Evolutionary conservation across 2,329 filamentous ascomycete genomes (phyloP).

Genomic region (Verticillium albo-atrum): DNA sequence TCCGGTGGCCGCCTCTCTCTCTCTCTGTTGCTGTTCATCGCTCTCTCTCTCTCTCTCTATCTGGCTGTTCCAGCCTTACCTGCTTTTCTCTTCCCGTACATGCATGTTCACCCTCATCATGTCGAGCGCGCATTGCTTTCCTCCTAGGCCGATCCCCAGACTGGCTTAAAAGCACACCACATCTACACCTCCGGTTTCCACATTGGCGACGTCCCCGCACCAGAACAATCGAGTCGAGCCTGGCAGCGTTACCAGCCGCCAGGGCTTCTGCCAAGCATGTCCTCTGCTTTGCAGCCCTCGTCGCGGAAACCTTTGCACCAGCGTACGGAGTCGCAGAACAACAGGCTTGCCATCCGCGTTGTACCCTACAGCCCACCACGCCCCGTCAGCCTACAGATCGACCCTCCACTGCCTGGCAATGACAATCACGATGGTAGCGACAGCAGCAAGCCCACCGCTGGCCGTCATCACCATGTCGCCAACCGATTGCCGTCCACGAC

Average conservation of each 20-base stretch:
- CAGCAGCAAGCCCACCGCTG: not conserved
- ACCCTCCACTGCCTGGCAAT: not conserved
- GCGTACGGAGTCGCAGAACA: constrained; percentile 36
- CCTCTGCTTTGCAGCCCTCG: constrained; percentile 19
- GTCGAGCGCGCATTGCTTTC: not conserved
- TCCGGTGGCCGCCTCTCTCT: too few species aligned
- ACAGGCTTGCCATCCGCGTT: constrained; percentile 37
- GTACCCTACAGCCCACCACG: constrained; percentile 45
- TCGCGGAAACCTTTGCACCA: constrained; percentile 31
- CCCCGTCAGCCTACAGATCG: constrained; percentile 12
- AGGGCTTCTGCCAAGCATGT: constrained; percentile 15
- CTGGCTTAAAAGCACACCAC: not conserved
- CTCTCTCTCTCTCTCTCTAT: not conserved
- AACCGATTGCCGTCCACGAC: not conserved
- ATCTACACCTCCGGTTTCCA: not conserved
- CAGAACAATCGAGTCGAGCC: not conserved
- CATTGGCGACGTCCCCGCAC: not conserved
- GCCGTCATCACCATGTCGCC: not conserved
- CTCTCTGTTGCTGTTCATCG: too few species aligned
- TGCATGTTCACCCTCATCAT: not conserved
- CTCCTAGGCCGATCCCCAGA: not conserved
- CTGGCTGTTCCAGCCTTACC: not conserved
- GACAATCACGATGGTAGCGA: constrained; percentile 1
- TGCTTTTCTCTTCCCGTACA: not conserved
- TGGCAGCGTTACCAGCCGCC: not conserved